Evolutionary conservation across 179 eudicot genomes (phyloP), one percentile per base, ranked within the genome.

Genomic region (Corrigiola litoralis): DNA sequence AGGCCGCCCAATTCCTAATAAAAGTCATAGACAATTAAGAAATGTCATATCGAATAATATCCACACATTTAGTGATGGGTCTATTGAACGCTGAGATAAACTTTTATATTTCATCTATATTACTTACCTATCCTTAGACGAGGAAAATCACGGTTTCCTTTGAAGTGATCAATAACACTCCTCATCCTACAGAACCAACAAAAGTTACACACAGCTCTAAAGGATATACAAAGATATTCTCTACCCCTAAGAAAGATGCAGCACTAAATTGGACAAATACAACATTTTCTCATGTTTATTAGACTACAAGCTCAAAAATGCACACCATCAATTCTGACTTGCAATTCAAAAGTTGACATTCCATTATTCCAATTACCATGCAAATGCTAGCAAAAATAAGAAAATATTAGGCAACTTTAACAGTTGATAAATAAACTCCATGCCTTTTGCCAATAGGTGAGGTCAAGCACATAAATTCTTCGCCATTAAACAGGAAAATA

Each of bases 1-100:
- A 75, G 98, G 98, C 67, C 98, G 80, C 37, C 97, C 98, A 55
- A 92, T 87, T 67, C 98, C 98, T 92, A 71, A 56, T 18, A 14
- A 47, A 69, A 49, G 7, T 24, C 50, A 60, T 17, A 44, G 12
- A 45, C 5, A 17, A 9, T 16, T 28, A 44, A 17, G 8, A 0
- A 38, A 5, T 42, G 44, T 18, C 9, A 27, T 28, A 23, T n/a
- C n/a, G 21, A 59, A 45, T 34, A 23, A 28, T 13, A 38, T 37
- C 18, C 21, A 31, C 42, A 65, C 38, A 24, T 14, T 17, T 11
- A 70, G 25, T 53, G 32, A 34, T 44, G 18, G 21, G 45, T 51
- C 66, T 21, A 28, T 47, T 28, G n/a, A 25, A 60, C 32, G 63
- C 38, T 17, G 5, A 50, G 12, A 59, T 16, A 37, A 42, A 24